These are phyloP conservation scores for Cystobasidium ongulense DNA, from an alignment of 768 basidiomycete species.

Conservation along the genomic window DNA sequence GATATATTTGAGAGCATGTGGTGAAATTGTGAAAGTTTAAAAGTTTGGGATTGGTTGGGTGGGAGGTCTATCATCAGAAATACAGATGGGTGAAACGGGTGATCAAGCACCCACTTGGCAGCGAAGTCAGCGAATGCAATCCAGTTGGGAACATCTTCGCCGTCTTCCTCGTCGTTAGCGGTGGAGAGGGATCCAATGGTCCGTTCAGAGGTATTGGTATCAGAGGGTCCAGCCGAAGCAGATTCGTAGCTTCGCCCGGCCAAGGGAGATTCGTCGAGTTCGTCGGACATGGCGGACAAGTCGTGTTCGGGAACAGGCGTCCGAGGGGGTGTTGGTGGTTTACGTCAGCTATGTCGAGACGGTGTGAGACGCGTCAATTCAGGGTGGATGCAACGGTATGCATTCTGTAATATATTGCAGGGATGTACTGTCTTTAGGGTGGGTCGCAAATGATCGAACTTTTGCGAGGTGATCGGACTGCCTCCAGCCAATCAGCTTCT, in stretches of 20 bases:
- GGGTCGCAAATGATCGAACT: background rate
- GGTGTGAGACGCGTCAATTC: background rate
- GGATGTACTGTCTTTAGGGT: background rate
- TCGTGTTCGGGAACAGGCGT: background rate
- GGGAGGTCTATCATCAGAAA: background rate
- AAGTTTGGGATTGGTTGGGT: no score
- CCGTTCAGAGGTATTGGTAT: background rate
- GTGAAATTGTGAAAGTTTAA: no score
- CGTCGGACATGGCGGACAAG: conserved; percentile 4
- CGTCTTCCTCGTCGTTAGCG: conserved; percentile 36
- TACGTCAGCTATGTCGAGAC: background rate
- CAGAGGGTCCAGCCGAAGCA: background rate
- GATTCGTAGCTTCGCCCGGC: conserved; percentile 7
- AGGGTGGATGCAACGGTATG: no score
- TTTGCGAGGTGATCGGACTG: background rate
- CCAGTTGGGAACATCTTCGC: conserved; percentile 40
- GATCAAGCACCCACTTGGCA: conserved; percentile 32
- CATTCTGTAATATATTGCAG: no score
- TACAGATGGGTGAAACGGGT: background rate
- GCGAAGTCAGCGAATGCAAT: conserved; percentile 36
- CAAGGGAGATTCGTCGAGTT: conserved; percentile 21
- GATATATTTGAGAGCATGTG: background rate
- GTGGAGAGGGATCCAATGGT: background rate
- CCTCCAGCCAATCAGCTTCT: background rate
- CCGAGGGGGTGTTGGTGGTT: background rate